Conservation (phyloP, 169 alveolate species). For the Cyclospora cayetanensis region DNA sequence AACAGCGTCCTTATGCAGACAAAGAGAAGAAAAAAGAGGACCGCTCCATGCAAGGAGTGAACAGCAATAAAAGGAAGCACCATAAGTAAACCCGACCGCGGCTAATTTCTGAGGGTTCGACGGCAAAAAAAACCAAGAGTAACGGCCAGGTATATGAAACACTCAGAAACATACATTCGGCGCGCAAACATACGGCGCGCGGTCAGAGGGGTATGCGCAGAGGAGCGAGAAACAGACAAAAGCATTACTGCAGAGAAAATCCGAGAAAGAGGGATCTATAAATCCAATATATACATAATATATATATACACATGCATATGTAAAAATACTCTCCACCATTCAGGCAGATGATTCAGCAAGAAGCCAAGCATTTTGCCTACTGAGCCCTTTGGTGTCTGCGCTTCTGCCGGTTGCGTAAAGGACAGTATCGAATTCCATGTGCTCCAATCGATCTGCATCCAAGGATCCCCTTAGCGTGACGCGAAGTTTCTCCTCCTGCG, state of each 20-base stretch:
- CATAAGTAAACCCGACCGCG: not conserved
- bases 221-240: not conserved
- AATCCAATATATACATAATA: not conserved
- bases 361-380: not conserved
- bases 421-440: conserved; percentile 93
- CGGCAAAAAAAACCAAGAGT: not conserved
- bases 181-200: not conserved
- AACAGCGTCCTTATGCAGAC: not conserved
- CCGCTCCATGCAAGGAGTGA: not conserved
- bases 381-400: conserved; percentile 83
- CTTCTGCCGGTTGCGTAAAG: conserved; percentile 97
- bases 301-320: too few relatives aligned
- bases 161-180: not conserved
- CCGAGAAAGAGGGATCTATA: not conserved
- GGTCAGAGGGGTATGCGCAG: not conserved
- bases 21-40: not conserved
- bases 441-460: conserved; percentile 79
- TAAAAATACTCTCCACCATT: too few relatives aligned
- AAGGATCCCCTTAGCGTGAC: not conserved
- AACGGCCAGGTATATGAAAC: not conserved
- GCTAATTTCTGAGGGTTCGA: not conserved
- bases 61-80: not conserved
- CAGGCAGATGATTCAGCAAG: not conserved
- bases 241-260: not conserved
- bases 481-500: not conserved